Percentiles rank a stretch among this genome's conserved stretches.
Evolutionary conservation across 2,329 filamentous ascomycete genomes (phyloP).

Genomic region (Purpureocillium lavendulum): DNA sequence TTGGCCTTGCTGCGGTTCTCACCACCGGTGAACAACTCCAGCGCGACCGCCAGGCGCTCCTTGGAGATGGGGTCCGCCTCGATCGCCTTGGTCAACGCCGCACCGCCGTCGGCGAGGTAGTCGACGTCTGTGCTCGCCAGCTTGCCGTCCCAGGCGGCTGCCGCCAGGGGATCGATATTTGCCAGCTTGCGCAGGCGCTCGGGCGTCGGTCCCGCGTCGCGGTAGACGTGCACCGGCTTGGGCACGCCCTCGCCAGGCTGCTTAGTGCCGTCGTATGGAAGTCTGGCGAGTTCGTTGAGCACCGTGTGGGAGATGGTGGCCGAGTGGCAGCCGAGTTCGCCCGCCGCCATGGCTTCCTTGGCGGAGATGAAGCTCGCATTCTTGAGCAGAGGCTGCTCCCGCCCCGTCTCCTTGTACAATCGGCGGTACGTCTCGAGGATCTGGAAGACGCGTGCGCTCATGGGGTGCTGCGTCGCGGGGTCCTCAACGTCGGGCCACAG

Average conservation of each 20-base stretch:
- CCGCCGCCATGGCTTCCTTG: slow-evolving; percentile 17
- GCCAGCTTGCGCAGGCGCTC: slow-evolving; percentile 25
- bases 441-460: slow-evolving; percentile 36
- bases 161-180: slow-evolving; percentile 29
- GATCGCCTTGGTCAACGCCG: slow-evolving; percentile 32
- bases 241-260: slow-evolving; percentile 28
- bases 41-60: slow-evolving; percentile 27
- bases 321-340: slow-evolving; percentile 36
- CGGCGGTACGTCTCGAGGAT: slow-evolving; percentile 38
- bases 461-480: slow-evolving; percentile 36
- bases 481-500: slow-evolving; percentile 39
- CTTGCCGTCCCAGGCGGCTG: slow-evolving; percentile 27
- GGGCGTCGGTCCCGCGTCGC: slow-evolving; percentile 20
- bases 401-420: slow-evolving; percentile 36
- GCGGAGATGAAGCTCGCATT: slow-evolving; percentile 26
- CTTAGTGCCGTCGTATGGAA: slow-evolving; percentile 25
- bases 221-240: slow-evolving; percentile 32
- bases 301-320: slow-evolving; percentile 33
- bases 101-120: slow-evolving; percentile 36
- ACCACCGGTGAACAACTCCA: slow-evolving; percentile 30
- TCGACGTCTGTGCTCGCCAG: slow-evolving; percentile 30
- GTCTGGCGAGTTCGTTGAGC: slow-evolving; percentile 27
- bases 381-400: slow-evolving; percentile 38
- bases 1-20: slow-evolving; percentile 28
- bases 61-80: slow-evolving; percentile 26